Evolutionary conservation across 805 yeast genomes (phyloP).

Genomic region (Candida maesae): DNA sequence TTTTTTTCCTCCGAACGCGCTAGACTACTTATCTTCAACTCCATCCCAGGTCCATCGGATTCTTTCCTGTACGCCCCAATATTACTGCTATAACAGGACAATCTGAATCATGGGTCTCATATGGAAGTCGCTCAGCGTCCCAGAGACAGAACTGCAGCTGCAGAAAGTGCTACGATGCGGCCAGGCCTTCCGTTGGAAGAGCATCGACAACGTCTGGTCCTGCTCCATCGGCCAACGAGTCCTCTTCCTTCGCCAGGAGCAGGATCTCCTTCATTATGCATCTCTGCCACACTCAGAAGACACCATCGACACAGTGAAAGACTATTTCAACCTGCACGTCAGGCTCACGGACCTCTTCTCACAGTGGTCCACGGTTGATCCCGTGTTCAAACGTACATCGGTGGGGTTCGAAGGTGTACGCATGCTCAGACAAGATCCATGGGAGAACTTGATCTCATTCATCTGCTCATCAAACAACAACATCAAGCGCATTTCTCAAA

Average conservation of each 20-base stretch:
- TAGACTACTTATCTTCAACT: no score
- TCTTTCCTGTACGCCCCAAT: no score
- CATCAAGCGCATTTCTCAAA: slow-evolving; percentile 85
- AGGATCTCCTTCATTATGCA: slow-evolving; percentile 47
- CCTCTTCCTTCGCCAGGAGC: slow-evolving; percentile 61
- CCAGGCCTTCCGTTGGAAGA: slow-evolving; percentile 80
- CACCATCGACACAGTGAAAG: slow-evolving; percentile 44
- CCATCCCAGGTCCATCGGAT: no score
- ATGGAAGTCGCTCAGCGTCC: slow-evolving; percentile 20
- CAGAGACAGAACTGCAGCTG: slow-evolving; percentile 48
- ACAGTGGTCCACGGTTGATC: slow-evolving; percentile 60
- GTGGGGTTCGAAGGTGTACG: slow-evolving; percentile 64
- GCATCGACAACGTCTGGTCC: slow-evolving; percentile 59
- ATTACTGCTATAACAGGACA: no score
- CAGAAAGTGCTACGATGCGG: slow-evolving; percentile 75
- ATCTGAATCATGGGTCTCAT: slow-evolving; percentile 5
- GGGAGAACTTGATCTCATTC: slow-evolving; percentile 90
- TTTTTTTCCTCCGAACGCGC: no score
- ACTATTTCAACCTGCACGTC: slow-evolving; percentile 68
- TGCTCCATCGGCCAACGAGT: slow-evolving; percentile 58
- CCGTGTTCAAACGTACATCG: slow-evolving; percentile 38
- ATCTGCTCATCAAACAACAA: slow-evolving; percentile 96
- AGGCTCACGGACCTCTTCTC: slow-evolving; percentile 49
- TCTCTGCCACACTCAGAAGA: slow-evolving; percentile 34
- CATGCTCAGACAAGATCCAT: slow-evolving; percentile 89